Evolutionary conservation across 176 grass and related monocot species (phyloP).

Genomic region (Tillandsia leiboldiana): DNA sequence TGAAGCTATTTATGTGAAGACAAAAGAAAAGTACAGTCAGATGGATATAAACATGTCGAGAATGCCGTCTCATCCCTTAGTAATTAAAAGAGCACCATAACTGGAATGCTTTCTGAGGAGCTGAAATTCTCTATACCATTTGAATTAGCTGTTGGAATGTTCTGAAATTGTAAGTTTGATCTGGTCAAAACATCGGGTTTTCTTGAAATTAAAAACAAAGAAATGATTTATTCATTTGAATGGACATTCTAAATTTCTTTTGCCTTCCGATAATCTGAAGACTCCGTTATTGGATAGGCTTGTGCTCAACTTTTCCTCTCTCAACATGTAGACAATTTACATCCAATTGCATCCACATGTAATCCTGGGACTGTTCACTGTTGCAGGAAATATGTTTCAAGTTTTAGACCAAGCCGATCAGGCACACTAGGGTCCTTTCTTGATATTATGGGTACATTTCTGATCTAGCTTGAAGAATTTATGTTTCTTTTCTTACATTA

Average conservation of each 20-base stretch:
- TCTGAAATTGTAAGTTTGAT: not conserved
- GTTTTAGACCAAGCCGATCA: constrained; percentile 60
- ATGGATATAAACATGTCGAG: not conserved
- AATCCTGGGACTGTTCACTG: not conserved
- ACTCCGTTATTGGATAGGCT: not conserved
- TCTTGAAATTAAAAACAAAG: not conserved
- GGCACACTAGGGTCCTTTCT: constrained; percentile 61
- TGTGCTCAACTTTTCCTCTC: not conserved
- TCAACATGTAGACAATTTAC: not conserved
- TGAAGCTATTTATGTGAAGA: not conserved
- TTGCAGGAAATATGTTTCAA: constrained; percentile 79
- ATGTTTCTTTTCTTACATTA: not conserved
- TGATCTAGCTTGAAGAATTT: constrained; percentile 1
- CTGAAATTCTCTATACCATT: not conserved
- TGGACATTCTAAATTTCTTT: not conserved
- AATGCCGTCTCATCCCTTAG: not conserved
- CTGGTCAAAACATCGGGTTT: not conserved
- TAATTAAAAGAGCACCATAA: no score
- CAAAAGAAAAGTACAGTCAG: not conserved
- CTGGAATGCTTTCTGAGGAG: not conserved
- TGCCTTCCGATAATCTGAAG: not conserved
- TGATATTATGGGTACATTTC: constrained; percentile 63
- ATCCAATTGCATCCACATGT: not conserved
- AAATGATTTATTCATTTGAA: not conserved
- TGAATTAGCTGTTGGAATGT: no score